phyloP scores from a whole-genome alignment of 441 rosid genomes.

The Jatropha podagrica region DNA sequence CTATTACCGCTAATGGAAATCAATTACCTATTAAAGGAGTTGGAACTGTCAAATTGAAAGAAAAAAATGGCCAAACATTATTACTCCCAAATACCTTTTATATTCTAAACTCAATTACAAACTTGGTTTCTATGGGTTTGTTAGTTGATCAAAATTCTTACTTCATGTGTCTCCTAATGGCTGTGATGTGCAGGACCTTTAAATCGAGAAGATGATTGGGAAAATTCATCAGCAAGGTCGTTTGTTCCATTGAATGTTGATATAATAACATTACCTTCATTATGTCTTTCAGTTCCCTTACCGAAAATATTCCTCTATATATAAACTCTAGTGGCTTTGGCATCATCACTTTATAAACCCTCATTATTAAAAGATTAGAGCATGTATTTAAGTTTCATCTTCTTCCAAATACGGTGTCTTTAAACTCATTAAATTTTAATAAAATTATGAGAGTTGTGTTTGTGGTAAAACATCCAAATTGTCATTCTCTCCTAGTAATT shows the following conservation, averaged over 20 bases:
- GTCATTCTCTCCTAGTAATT: too few relatives aligned
- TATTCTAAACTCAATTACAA: not conserved
- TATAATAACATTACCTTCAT: not conserved
- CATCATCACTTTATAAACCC: not conserved
- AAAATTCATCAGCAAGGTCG: not conserved
- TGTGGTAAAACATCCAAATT: too few relatives aligned
- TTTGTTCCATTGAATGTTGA: not conserved
- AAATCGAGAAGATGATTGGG: not conserved
- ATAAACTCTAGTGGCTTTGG: not conserved
- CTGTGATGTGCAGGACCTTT: not conserved
- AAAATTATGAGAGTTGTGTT: too few relatives aligned
- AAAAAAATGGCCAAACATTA: too few relatives aligned
- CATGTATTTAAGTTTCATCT: too few relatives aligned
- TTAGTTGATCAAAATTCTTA: not conserved
- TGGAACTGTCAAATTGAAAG: not conserved
- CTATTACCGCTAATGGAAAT: not conserved
- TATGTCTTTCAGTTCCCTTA: not conserved
- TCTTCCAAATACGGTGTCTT: too few relatives aligned
- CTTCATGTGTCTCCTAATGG: not conserved
- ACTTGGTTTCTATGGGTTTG: not conserved
- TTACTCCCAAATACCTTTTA: not conserved
- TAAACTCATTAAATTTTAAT: too few relatives aligned
- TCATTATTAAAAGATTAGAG: not conserved
- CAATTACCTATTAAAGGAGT: slow-evolving; percentile 8
- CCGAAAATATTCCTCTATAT: not conserved